These are phyloP conservation scores for Wallacemonas sp. DNA, from an alignment of 208 protist genomes.

Conservation along the genomic window DNA sequence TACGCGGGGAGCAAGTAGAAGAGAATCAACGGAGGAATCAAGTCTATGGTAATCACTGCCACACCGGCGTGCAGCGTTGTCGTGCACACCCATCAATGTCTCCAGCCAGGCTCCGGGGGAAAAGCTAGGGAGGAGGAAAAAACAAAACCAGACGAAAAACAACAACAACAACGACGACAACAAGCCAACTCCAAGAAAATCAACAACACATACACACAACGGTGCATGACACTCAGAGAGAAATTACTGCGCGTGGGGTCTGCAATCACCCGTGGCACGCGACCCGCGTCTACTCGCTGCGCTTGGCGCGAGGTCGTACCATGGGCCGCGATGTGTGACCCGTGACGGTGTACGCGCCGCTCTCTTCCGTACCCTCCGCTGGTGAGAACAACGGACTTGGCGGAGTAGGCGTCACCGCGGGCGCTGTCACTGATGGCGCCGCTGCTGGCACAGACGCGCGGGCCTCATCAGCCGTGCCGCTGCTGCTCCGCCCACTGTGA, in stretches of 20 bases:
- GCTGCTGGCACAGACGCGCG: neutral
- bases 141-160: neutral
- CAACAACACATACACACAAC: neutral
- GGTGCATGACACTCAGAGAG: neutral
- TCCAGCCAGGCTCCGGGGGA: no score
- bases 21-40: no score
- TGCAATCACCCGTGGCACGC: no score
- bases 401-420: neutral
- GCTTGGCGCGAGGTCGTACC: conserved; percentile 29
- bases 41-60: no score
- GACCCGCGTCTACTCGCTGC: neutral
- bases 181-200: neutral
- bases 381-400: conserved; percentile 4
- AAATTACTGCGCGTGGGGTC: neutral
- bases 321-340: conserved; percentile 75
- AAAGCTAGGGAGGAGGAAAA: no score
- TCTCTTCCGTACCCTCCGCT: neutral
- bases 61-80: no score
- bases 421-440: neutral
- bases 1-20: no score
- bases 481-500: conserved; percentile 9
- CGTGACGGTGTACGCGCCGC: conserved; percentile 24
- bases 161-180: conserved; percentile 6
- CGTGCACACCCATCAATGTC: no score
- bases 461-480: no score